These are phyloP conservation scores for Daldinia loculata DNA, from an alignment of 495 filamentous ascomycete species.

Conservation along the genomic window DNA sequence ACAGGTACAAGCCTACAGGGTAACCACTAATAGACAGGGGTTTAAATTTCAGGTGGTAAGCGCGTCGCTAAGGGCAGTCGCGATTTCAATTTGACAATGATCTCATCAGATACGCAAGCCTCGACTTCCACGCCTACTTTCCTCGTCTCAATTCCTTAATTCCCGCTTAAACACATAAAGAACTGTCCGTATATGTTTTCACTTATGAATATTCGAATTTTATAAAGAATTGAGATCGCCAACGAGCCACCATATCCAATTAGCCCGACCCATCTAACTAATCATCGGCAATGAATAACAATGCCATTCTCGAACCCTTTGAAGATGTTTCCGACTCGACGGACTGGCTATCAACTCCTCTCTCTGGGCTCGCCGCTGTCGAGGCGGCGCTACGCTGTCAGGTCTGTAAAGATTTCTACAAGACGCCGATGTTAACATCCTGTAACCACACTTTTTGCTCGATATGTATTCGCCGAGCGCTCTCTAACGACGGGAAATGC, in stretches of 20 bases:
- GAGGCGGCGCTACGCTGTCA: constrained; percentile 92
- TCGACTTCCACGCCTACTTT: neutral
- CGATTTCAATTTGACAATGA: constrained; percentile 22
- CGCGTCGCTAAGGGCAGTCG: constrained; percentile 23
- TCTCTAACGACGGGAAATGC: constrained; percentile 83
- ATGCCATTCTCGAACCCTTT: constrained; percentile 30
- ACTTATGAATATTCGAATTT: neutral
- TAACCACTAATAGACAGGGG: constrained; percentile 13
- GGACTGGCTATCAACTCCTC: constrained; percentile 87
- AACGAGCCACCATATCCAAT: neutral
- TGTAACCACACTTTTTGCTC: constrained; percentile 98
- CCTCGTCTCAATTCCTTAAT: neutral
- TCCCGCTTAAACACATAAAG: neutral
- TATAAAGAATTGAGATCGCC: neutral
- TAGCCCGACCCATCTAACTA: neutral
- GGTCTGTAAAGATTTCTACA: constrained; percentile 97
- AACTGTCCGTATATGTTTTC: neutral
- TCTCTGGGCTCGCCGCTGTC: constrained; percentile 75
- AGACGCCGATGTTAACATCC: constrained; percentile 89
- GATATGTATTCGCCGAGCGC: constrained; percentile 85
- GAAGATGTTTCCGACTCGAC: constrained; percentile 84
- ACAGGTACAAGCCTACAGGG: neutral
- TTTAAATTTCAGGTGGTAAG: constrained; percentile 21
- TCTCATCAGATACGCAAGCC: constrained; percentile 26
- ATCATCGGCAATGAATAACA: constrained; percentile 25